Base-by-base conservation (phyloP, 106 monocot species). In the Dioscorea zingiberensis region DNA sequence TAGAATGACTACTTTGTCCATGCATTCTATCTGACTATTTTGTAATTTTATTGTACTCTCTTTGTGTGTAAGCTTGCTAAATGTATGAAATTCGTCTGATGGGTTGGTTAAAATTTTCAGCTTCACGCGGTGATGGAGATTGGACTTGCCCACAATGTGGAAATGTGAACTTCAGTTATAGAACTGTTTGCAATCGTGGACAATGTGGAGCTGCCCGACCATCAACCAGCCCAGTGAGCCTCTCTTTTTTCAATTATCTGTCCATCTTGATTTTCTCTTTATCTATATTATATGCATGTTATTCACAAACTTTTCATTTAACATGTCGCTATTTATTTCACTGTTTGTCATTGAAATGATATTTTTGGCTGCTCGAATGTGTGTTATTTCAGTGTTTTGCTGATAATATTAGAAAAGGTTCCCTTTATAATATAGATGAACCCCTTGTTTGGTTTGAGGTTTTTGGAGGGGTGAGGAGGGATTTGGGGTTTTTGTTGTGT, bases 151-250 rank as follows among this genome's bases (percentile, higher is more conserved):
- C 70, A 28, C 27, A 80, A 46, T 85, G 85, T 68, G 85, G 85
- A 66, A 85, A 85, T 71, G 61, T 85, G 53, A 85, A 85, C 69
- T 85, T 85, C 74, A 77, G 85, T 59, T 85, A 81, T 71, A 73
- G 85, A 64, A 77, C 70, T 53, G 74, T 77, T 48, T 85, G 85
- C 70, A 85, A 85, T 69, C 85, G 85, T 45, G 77, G 77, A 62
- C 53, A 73, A 8, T 85, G 85, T 64, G 81, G 77, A 25, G 80
- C 80, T 51, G 55, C 74, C 18, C 80, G 85, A 47, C 77, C 77
- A 46, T 74, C 77, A 28, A 24, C 70, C 27, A 78, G 83, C 53
- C 78, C 74, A 0, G 73, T 73, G 48, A 44, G 72, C 44, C 25
- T 19, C 44, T 29, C 12, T 22, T 69, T n/a, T 47, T 44, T 51